Evolutionary conservation across 345 rosid genomes (phyloP).

Genomic region (Durio zibethinus): DNA sequence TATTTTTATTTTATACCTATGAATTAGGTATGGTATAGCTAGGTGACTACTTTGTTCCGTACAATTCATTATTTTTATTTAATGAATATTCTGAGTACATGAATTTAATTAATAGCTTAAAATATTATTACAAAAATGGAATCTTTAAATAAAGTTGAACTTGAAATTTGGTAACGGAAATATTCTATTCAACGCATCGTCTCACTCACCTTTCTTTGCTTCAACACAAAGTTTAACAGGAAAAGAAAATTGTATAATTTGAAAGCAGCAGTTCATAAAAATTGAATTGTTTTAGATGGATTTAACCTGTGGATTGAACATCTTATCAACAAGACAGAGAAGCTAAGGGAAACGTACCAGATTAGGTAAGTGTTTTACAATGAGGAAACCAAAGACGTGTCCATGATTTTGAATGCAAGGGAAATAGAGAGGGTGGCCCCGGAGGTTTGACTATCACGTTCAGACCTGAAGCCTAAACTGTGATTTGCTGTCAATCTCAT

Average conservation of each 20-base stretch:
- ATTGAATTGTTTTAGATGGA: neutral
- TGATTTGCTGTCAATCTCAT: neutral
- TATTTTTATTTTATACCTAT: neutral
- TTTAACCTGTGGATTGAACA: neutral
- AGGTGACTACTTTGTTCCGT: neutral
- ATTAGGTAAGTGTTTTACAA: neutral
- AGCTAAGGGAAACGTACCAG: neutral
- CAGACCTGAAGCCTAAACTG: neutral
- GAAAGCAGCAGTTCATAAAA: neutral
- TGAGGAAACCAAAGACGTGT: neutral
- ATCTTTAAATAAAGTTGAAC: too few species aligned
- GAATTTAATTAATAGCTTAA: too few species aligned
- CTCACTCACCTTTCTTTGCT: too few species aligned
- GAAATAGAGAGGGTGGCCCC: neutral
- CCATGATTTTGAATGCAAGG: neutral
- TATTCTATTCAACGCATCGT: too few species aligned
- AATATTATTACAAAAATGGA: too few species aligned
- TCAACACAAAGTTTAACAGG: too few species aligned
- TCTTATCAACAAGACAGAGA: neutral
- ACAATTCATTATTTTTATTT: neutral
- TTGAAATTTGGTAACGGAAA: too few species aligned
- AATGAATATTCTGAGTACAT: neutral
- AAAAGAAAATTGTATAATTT: neutral
- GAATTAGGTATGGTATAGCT: neutral
- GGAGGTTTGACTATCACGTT: slow-evolving; percentile 1